These are phyloP conservation scores for Wickerhamomyces canadensis DNA, from an alignment of 805 yeast genomes.

Conservation along the genomic window DNA sequence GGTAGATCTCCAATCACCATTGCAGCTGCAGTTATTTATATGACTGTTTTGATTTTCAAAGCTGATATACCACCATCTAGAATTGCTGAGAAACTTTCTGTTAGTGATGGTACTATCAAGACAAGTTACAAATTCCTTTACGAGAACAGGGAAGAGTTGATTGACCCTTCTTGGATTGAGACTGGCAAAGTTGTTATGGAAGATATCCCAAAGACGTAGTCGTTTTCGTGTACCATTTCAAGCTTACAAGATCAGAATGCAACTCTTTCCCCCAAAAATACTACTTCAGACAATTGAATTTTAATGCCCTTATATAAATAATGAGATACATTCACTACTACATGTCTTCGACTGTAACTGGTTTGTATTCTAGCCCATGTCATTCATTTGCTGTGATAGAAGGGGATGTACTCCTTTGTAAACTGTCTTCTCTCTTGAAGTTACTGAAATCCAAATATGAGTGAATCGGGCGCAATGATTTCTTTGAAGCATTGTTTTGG, in stretches of 20 bases:
- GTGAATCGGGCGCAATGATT: slow-evolving; percentile 9
- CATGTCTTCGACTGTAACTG: no score
- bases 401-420: slow-evolving; percentile 1
- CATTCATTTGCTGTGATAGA: background rate
- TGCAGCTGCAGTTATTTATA: slow-evolving; percentile 94
- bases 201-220: slow-evolving; percentile 17
- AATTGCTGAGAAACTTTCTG: slow-evolving; percentile 91
- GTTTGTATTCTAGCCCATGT: background rate
- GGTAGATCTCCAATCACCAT: slow-evolving; percentile 97
- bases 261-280: no score
- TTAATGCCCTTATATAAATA: no score
- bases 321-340: no score
- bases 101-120: slow-evolving; percentile 95
- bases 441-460: slow-evolving; percentile 19
- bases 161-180: slow-evolving; percentile 74
- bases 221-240: background rate
- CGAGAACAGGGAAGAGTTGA: slow-evolving; percentile 63
- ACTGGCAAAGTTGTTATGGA: slow-evolving; percentile 58
- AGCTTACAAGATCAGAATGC: no score
- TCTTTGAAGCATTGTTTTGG: slow-evolving; percentile 8
- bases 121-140: slow-evolving; percentile 80
- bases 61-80: slow-evolving; percentile 69
- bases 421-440: slow-evolving; percentile 9
- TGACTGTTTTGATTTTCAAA: slow-evolving; percentile 87
- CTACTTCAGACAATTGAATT: no score